Conservation (phyloP, 2,329 filamentous ascomycete species). For the Aspergillus hortae region DNA sequence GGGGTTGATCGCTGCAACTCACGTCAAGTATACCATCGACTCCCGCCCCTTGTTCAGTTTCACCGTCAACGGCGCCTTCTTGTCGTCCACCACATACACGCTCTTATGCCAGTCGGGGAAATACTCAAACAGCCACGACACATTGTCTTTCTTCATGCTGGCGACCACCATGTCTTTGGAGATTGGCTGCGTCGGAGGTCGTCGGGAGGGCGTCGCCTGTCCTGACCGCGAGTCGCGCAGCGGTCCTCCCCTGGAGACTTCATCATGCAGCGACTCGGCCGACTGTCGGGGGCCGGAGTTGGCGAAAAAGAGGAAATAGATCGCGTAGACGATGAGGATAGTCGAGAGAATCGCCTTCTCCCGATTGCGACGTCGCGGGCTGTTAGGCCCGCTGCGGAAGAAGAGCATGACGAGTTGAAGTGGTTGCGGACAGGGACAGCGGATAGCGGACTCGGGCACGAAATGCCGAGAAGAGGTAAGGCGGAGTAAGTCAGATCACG, state of each 20-base stretch:
- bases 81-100: slow-evolving; percentile 55
- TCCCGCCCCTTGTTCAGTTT: slow-evolving; percentile 43
- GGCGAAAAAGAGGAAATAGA: slow-evolving; percentile 33
- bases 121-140: slow-evolving; percentile 36
- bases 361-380: slow-evolving; percentile 32
- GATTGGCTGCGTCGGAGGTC: slow-evolving; percentile 12
- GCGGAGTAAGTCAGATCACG: background rate
- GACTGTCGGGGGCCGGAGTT: slow-evolving; percentile 10
- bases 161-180: slow-evolving; percentile 37
- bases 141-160: slow-evolving; percentile 38
- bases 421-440: background rate
- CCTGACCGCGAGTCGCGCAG: slow-evolving; percentile 14
- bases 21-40: slow-evolving; percentile 45
- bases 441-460: background rate
- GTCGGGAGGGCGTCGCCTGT: slow-evolving; percentile 15
- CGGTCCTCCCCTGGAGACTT: slow-evolving; percentile 6
- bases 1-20: slow-evolving; percentile 11
- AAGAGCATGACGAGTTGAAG: slow-evolving; percentile 26
- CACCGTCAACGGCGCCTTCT: slow-evolving; percentile 47
- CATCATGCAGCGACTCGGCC: slow-evolving; percentile 9
- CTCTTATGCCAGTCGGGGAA: slow-evolving; percentile 50
- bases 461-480: background rate
- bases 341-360: slow-evolving; percentile 33
- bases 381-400: slow-evolving; percentile 30
- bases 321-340: slow-evolving; percentile 29